These are phyloP conservation scores for Penicillium parvum DNA, from an alignment of 495 filamentous ascomycete species.

Conservation along the genomic window DNA sequence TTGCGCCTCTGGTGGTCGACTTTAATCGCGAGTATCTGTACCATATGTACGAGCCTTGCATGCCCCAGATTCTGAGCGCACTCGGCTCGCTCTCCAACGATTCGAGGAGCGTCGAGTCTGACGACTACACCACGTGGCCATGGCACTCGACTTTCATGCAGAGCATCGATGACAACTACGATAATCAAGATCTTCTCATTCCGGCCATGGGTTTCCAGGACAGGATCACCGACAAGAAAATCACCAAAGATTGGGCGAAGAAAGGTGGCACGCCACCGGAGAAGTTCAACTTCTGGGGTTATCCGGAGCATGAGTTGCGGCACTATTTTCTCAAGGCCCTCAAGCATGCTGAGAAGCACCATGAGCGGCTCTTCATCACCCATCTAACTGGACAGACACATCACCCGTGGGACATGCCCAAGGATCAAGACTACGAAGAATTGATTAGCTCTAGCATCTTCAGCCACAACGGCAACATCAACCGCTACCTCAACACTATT, in stretches of 20 bases:
- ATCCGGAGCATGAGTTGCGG: slow-evolving; percentile 34
- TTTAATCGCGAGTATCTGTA: slow-evolving; percentile 35
- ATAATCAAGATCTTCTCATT: slow-evolving; percentile 22
- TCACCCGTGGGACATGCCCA: slow-evolving; percentile 38
- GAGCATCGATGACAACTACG: slow-evolving; percentile 27
- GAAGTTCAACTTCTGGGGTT: slow-evolving; percentile 41
- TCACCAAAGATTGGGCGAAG: slow-evolving; percentile 27
- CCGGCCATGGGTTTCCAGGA: slow-evolving; percentile 31
- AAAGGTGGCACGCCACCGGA: slow-evolving; percentile 14
- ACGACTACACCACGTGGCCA: slow-evolving; percentile 25
- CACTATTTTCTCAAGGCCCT: slow-evolving; percentile 36
- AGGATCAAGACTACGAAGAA: slow-evolving; percentile 25
- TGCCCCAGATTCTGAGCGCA: slow-evolving; percentile 35
- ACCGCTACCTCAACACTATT: slow-evolving; percentile 39
- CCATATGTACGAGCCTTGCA: slow-evolving; percentile 42
- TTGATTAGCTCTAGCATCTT: slow-evolving; percentile 21
- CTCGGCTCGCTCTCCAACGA: slow-evolving; percentile 27
- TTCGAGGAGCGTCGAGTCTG: slow-evolving; percentile 11
- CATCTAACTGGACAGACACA: slow-evolving; percentile 42
- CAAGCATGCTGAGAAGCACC: slow-evolving; percentile 26
- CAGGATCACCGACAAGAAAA: slow-evolving; percentile 23
- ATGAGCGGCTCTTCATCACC: slow-evolving; percentile 38
- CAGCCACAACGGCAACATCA: slow-evolving; percentile 18
- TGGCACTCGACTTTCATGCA: slow-evolving; percentile 30
- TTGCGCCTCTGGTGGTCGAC: slow-evolving; percentile 37